Evolutionary conservation across 2,329 filamentous ascomycete species (phyloP), one percentile per base, ranked within the genome.

Genomic region (Peltaster fructicola): DNA sequence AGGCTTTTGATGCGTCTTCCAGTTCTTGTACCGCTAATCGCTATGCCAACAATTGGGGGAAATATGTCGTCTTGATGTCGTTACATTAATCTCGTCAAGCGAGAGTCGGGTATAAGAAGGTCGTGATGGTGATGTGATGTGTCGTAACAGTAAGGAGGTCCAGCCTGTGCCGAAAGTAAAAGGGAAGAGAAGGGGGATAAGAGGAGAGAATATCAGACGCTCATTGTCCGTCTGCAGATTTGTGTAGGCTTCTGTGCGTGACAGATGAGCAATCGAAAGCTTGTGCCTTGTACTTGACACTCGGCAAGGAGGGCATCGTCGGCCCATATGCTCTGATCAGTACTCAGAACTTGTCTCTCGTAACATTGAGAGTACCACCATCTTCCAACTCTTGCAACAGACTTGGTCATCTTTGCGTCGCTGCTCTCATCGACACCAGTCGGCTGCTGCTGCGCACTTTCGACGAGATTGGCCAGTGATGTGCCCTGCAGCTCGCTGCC

Each of bases 341-440:
- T 53, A 24, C 45, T 39, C 6, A 47, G 44, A 4, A 59, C 39
- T 15, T 56, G 48, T 30, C 61, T 52, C 52, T 93, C 85, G 48
- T 93, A 95, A 57, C 85, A 93, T 25, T 77, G 70, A 7, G 71
- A 78, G 52, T 92, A 95, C 88, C 88, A 98, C 81, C 85, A 95
- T 20, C 88, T 67, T 2, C 82, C 85, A 7, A 95, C 85, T 34
- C 73, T 75, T 9, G 82, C 76, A 12, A 95, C 82, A 63, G 91
- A 91, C 44, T 80, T 84, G 8, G 81, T 80, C 44, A 95, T 92
- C 36, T 71, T 74, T 43, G 82, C 79, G 37, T 92, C 81, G 12
- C 76, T 53, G 12, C 45, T 47, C n/a, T 48, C 47, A 19, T 30
- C 30, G n/a, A 35, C 27, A 12, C 31, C 33, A 21, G 48, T 18